Conservation (phyloP, 768 basidiomycete species). For the Mycena sanguinolenta region DNA sequence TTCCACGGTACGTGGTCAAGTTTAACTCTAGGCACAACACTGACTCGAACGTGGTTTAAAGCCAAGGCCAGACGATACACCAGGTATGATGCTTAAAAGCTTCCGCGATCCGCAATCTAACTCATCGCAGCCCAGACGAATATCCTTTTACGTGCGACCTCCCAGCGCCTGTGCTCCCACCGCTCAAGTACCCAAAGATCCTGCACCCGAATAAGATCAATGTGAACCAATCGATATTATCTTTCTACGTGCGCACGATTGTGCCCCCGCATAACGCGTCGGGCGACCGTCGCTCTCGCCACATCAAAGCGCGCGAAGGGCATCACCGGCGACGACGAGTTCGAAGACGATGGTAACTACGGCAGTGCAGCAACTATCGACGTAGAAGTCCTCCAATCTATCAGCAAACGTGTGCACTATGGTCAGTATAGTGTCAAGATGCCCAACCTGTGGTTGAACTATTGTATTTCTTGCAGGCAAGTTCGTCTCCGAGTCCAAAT, state of each 20-base stretch:
- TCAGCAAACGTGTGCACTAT: slow-evolving; percentile 98
- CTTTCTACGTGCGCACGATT: slow-evolving; percentile 90
- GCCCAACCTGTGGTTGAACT: background rate
- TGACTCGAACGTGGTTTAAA: no score
- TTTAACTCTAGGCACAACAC: slow-evolving; percentile 11
- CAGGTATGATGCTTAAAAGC: slow-evolving; percentile 62
- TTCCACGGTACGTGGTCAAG: slow-evolving; percentile 88
- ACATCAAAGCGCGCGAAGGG: slow-evolving; percentile 76
- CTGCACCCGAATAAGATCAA: slow-evolving; percentile 87
- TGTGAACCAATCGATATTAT: slow-evolving; percentile 87
- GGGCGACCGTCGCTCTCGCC: slow-evolving; percentile 76
- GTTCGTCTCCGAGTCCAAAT: slow-evolving; percentile 99
- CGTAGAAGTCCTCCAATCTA: slow-evolving; percentile 96
- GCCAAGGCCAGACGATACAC: slow-evolving; percentile 97
- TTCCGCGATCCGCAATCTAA: background rate
- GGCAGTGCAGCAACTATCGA: slow-evolving; percentile 96
- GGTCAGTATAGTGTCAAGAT: slow-evolving; percentile 67
- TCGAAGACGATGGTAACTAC: slow-evolving; percentile 97
- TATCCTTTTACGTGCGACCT: slow-evolving; percentile 92
- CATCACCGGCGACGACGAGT: slow-evolving; percentile 75
- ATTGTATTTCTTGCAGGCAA: slow-evolving; percentile 71
- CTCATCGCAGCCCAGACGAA: slow-evolving; percentile 87
- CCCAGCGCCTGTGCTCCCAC: slow-evolving; percentile 84
- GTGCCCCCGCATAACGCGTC: slow-evolving; percentile 90
- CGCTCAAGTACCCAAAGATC: slow-evolving; percentile 80